phyloP scores from a whole-genome alignment of 139 green algal species.

The Chlamydomonas sp. region DNA sequence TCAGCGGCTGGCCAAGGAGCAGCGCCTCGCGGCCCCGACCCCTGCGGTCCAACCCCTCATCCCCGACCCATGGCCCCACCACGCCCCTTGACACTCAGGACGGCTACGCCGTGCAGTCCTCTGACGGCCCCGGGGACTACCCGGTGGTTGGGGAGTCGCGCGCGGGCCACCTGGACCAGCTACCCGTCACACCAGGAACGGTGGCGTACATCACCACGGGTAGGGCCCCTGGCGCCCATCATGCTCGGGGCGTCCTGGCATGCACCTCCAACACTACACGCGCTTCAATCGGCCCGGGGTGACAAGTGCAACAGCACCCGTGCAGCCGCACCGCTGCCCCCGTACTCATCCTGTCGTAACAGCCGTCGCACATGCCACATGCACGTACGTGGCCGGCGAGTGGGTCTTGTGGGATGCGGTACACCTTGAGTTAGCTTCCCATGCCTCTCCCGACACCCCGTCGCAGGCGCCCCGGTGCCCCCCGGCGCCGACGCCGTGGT shows the following conservation, averaged over 20 bases:
- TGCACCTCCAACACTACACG: too few species aligned
- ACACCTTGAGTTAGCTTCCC: background rate
- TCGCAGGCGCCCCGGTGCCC: constrained; percentile 65
- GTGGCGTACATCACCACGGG: constrained; percentile 95
- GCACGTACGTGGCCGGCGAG: too few species aligned
- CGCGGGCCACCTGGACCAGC: constrained; percentile 68
- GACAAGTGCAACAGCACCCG: too few species aligned
- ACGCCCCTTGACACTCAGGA: constrained; percentile 70
- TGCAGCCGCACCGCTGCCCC: too few species aligned
- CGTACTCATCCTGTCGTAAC: too few species aligned
- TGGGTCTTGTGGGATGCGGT: background rate
- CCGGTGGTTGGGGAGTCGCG: constrained; percentile 79
- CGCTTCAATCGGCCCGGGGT: too few species aligned
- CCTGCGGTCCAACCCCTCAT: background rate
- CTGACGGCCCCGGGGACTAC: constrained; percentile 85
- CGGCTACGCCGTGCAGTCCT: constrained; percentile 90
- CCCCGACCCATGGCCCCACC: background rate
- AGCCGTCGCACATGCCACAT: too few species aligned
- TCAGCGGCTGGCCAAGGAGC: too few species aligned
- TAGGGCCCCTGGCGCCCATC: background rate
- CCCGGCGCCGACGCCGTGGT: constrained; percentile 70
- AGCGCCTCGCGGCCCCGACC: background rate
- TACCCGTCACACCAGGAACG: constrained; percentile 59
- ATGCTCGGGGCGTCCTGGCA: too few species aligned
- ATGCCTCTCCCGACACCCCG: too few species aligned